These are phyloP conservation scores for Davidsoniella australis DNA, from an alignment of 2,329 filamentous ascomycete species.

Conservation along the genomic window DNA sequence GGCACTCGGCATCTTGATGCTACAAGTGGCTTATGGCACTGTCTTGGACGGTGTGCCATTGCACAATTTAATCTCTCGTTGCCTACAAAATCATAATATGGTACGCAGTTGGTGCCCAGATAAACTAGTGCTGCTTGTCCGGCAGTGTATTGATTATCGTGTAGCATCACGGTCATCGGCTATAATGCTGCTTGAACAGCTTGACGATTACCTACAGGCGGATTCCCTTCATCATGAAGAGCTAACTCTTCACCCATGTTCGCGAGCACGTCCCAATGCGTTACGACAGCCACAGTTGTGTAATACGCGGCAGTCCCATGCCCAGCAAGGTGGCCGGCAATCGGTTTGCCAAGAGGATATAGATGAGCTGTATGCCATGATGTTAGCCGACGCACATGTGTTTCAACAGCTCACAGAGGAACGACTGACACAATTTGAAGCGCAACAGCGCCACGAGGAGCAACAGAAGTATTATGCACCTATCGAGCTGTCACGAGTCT, in stretches of 20 bases:
- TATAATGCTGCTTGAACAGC: background rate
- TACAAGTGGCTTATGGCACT: constrained; percentile 1
- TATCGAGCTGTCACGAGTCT: too few relatives aligned
- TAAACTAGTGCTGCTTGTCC: constrained; percentile 1
- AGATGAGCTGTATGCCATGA: too few relatives aligned
- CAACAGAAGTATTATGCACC: too few relatives aligned
- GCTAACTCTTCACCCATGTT: background rate
- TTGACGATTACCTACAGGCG: background rate
- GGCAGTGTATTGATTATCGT: constrained; percentile 2
- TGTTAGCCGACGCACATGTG: too few relatives aligned
- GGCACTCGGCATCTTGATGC: background rate
- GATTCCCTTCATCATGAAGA: background rate
- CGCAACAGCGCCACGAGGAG: too few relatives aligned
- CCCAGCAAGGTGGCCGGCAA: too few relatives aligned
- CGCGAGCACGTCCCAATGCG: background rate
- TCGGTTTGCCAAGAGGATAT: background rate
- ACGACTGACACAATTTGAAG: too few relatives aligned
- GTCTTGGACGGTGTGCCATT: background rate
- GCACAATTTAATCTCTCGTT: background rate
- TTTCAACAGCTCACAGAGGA: too few relatives aligned
- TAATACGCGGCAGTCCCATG: too few relatives aligned
- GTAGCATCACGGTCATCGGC: background rate
- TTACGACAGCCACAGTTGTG: too few relatives aligned
- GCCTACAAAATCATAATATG: constrained; percentile 2
- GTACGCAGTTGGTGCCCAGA: constrained; percentile 1